Base-by-base conservation (phyloP, 192 early-diverging fungal genomes). In the Umbelopsis sp. region DNA sequence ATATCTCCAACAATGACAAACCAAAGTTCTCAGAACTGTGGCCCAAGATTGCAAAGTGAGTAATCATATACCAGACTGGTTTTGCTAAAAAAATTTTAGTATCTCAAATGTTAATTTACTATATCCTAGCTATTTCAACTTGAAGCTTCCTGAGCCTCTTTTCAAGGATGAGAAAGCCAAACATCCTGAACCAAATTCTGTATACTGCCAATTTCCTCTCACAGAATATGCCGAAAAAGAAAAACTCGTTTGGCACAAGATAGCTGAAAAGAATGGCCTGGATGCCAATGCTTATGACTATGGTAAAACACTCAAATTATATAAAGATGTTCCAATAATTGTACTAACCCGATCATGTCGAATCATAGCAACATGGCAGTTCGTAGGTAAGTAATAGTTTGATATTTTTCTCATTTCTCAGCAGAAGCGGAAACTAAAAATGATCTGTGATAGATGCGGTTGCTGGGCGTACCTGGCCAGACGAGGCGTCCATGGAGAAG, bases 21-120 rank as follows among this genome's bases (percentile, higher is more conserved):
- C 41, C 44, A 1, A 45, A 16, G 3, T 66, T 66, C 16, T 23
- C 45, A 22, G 15, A 66, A n/a, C 9, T 66, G 8, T 66, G 65
- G 65, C 65, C 65, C 1, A 66, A 66, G 20, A 66, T 66, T 8
- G 65, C 65, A 21, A 41, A 66, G 65, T 66, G 45, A 65, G 64
- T 30, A 2, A 30, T 3, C 27, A 30, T 30, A 3, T 30, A 30
- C 27, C 3, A 30, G 27, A 30, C 27, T 3, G 16, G 11, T n/a
- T 11, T 66, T 13, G 1, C 25, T 7, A 15, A 13, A 11, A 2
- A 55, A 30, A 30, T 30, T 30, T 30, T 30, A 12, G 35, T 4
- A 16, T 66, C 1, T 35, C 5, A n/a, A 21, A 46, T 35, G 12
- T 46, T 46, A 27, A 44, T 10, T 41, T 44, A 20, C 9, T 4